Base-by-base conservation (phyloP, 1,139 yeast genomes). In the Geotrichum klebahnii region DNA sequence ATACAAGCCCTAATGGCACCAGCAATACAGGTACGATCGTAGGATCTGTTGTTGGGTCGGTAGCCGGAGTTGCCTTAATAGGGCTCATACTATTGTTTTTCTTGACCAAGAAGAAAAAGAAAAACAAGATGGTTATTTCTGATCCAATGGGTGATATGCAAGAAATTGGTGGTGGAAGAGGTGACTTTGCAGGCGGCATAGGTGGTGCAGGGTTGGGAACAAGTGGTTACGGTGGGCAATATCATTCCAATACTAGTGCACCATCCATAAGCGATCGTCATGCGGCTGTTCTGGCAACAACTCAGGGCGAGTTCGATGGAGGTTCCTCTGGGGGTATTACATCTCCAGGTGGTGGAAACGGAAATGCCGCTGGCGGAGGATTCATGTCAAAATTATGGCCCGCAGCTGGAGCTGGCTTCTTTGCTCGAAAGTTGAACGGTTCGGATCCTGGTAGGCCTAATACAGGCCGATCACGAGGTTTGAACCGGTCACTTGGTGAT, bases 1-100 rank as follows among this genome's bases (percentile, higher is more conserved):
- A 33, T n/a, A 23, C 39, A 19, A 23, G 44, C 19, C n/a, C n/a
- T n/a, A 31, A 28, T 29, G 34, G 51, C n/a, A 35, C 51, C 16
- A 17, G 24, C 16, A 17, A 22, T 16, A 42, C 55, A 3, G 69
- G 72, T 2, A 62, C 70, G 0, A 68, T 74, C 45, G 77, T 75
- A 0, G 79, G 78, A 1, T 67, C 74, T 4, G 71, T 73, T 2
- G 70, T 74, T 28, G 79, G 78, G 2, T 61, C 72, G 1, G 64
- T 72, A 12, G 61, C 67, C n/a, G 78, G 76, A 1, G 56, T 67
- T 1, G 59, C 67, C 0, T 36, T 70, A 0, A 54, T 66, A 0
- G 44, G 66, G 2, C 41, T 65, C 1, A 24, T 67, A 3, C 47
- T 54, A 22, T 40, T 60, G 19, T 50, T 55, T 17, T 44, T 60